Conservation (phyloP, 768 basidiomycete species). For the Hericium erinaceus region DNA sequence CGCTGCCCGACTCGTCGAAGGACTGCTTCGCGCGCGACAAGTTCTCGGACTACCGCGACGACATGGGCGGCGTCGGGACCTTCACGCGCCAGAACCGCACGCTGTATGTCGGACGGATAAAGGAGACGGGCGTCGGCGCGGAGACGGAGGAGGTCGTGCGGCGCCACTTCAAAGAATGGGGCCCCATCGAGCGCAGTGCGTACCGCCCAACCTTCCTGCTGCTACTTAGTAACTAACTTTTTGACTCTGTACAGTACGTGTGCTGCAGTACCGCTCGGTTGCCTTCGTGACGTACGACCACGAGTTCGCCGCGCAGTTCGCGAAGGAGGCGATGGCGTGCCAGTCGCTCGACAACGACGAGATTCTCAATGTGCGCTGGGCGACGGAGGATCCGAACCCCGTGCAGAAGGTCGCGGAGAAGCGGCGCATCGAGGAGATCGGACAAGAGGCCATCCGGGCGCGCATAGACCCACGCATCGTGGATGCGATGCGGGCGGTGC, state of each 20-base stretch:
- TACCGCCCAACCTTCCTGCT: constrained; percentile 13
- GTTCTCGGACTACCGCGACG: constrained; percentile 94
- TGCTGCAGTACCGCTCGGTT: constrained; percentile 89
- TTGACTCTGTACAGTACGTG: constrained; percentile 47
- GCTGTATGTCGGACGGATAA: constrained; percentile 88
- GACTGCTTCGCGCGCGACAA: constrained; percentile 98
- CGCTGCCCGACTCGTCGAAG: constrained; percentile 83
- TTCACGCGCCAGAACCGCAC: constrained; percentile 93
- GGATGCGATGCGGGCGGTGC: constrained; percentile 77
- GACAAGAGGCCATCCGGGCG: constrained; percentile 78
- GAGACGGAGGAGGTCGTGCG: constrained; percentile 90
- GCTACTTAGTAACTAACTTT: constrained; percentile 18
- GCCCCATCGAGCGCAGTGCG: constrained; percentile 84
- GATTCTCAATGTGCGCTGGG: constrained; percentile 97
- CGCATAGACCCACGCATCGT: constrained; percentile 83
- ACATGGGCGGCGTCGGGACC: constrained; percentile 99
- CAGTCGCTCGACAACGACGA: constrained; percentile 97
- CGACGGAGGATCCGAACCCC: constrained; percentile 97
- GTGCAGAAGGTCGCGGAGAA: constrained; percentile 82
- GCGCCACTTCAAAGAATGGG: constrained; percentile 95
- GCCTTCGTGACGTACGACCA: constrained; percentile 93
- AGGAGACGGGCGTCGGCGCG: constrained; percentile 77
- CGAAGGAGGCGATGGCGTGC: constrained; percentile 98
- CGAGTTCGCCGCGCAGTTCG: constrained; percentile 86
- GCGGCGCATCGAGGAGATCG: constrained; percentile 70